These are phyloP conservation scores for Apiospora kogelbergensis DNA, from an alignment of 2,329 filamentous ascomycete genomes.

Conservation along the genomic window DNA sequence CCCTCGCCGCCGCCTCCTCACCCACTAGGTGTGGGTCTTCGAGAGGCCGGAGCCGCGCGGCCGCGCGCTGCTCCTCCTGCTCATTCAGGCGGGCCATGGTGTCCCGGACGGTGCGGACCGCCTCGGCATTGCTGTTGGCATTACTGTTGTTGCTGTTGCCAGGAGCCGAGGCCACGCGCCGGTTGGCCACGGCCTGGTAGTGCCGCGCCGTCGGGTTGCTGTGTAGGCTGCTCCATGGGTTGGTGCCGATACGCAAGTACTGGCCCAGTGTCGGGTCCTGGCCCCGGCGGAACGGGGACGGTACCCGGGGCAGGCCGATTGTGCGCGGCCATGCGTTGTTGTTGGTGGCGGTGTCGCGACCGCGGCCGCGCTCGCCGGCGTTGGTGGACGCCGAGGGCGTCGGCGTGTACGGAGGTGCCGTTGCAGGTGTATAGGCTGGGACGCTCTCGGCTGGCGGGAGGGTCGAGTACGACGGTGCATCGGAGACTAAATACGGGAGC, in stretches of 20 bases:
- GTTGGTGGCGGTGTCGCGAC: constrained; percentile 15
- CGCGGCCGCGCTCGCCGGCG: constrained; percentile 22
- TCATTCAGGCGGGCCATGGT: constrained; percentile 18
- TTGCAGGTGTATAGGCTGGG: constrained; percentile 18
- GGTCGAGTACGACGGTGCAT: constrained; percentile 65
- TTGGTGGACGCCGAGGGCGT: constrained; percentile 38
- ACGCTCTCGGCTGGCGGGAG: constrained; percentile 42
- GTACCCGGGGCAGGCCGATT: constrained; percentile 52
- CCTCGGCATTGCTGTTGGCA: constrained; percentile 20
- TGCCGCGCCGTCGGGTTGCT: constrained; percentile 57
- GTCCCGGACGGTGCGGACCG: constrained; percentile 25
- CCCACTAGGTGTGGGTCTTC: constrained; percentile 70
- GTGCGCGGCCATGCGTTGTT: constrained; percentile 22
- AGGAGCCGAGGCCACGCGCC: constrained; percentile 49
- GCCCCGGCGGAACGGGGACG: constrained; percentile 36
- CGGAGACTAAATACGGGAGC: constrained; percentile 48
- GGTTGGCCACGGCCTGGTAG: constrained; percentile 63
- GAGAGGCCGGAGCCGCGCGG: constrained; percentile 45
- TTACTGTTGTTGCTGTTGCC: constrained; percentile 16
- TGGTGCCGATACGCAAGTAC: constrained; percentile 26
- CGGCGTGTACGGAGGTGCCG: constrained; percentile 21
- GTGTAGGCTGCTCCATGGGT: constrained; percentile 52
- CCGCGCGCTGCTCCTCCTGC: constrained; percentile 14
- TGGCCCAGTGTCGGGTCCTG: constrained; percentile 45
- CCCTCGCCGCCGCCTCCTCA: constrained; percentile 60